phyloP scores from a whole-genome alignment of 148 eudicot genomes.

The Vaccinium darrowii region DNA sequence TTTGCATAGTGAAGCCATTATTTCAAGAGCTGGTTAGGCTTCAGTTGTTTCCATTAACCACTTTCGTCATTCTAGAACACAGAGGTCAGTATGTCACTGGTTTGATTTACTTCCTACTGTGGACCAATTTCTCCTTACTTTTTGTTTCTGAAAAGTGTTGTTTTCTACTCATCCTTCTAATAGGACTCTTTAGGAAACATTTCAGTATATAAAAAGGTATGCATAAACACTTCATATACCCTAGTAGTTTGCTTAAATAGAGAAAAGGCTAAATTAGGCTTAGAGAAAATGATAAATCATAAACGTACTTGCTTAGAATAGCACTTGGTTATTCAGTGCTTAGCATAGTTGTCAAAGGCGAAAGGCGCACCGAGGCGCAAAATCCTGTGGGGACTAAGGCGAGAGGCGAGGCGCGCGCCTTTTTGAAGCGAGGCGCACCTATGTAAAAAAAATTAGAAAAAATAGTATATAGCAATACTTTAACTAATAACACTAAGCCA shows the following conservation, averaged over 20 bases:
- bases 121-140: background rate
- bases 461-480: too few species aligned
- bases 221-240: background rate
- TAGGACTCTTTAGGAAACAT: background rate
- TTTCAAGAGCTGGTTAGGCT: background rate
- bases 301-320: background rate
- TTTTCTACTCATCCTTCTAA: background rate
- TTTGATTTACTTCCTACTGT: background rate
- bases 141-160: background rate
- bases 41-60: background rate
- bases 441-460: too few species aligned
- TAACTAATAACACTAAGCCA: too few species aligned
- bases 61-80: background rate
- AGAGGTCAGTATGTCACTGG: background rate
- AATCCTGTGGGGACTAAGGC: too few species aligned
- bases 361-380: too few species aligned
- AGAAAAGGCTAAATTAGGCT: background rate
- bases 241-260: background rate
- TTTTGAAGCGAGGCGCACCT: too few species aligned
- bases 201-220: background rate
- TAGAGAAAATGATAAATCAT: background rate
- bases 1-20: background rate
- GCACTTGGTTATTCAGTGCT: background rate
- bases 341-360: too few species aligned
- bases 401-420: too few species aligned